phyloP scores from a whole-genome alignment of 2,329 filamentous ascomycete species.

The Pyrenochaeta sp. region DNA sequence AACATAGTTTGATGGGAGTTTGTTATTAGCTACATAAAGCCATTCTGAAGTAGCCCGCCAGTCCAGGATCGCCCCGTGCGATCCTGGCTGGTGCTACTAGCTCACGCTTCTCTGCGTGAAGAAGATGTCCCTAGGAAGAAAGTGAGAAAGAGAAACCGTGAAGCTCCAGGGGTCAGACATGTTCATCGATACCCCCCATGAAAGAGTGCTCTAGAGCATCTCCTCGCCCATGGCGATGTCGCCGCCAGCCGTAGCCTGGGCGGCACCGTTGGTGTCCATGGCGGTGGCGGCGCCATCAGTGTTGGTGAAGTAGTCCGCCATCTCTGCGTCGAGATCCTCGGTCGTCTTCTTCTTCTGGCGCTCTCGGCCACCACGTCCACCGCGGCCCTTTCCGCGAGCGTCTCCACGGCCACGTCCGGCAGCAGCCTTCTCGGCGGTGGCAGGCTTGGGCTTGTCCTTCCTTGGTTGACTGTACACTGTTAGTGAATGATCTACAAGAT shows the following conservation, averaged over 20 bases:
- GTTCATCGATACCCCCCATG: too few species aligned
- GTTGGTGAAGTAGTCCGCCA: constrained; percentile 88
- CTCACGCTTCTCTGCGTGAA: too few species aligned
- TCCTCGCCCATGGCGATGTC: constrained; percentile 52
- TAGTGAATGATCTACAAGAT: constrained; percentile 1
- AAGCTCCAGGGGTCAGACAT: too few species aligned
- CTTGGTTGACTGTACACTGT: constrained; percentile 66
- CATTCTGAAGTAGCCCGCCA: too few species aligned
- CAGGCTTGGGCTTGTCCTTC: constrained; percentile 70
- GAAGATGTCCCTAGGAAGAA: too few species aligned
- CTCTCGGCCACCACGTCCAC: constrained; percentile 52
- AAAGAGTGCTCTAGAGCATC: constrained; percentile 38
- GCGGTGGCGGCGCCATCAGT: constrained; percentile 54
- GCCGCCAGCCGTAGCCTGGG: constrained; percentile 49
- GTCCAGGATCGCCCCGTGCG: too few species aligned
- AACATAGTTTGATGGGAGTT: too few species aligned
- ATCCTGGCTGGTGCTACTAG: too few species aligned
- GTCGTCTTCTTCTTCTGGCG: constrained; percentile 87
- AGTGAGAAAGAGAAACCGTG: too few species aligned
- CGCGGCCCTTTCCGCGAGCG: constrained; percentile 57
- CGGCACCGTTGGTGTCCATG: constrained; percentile 54
- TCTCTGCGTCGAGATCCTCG: constrained; percentile 95
- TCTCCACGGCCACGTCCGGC: constrained; percentile 53
- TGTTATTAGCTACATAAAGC: too few species aligned
- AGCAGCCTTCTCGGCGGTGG: constrained; percentile 72